These are phyloP conservation scores for Musa itinerans DNA, from an alignment of 176 grass and related monocot species.

Conservation along the genomic window DNA sequence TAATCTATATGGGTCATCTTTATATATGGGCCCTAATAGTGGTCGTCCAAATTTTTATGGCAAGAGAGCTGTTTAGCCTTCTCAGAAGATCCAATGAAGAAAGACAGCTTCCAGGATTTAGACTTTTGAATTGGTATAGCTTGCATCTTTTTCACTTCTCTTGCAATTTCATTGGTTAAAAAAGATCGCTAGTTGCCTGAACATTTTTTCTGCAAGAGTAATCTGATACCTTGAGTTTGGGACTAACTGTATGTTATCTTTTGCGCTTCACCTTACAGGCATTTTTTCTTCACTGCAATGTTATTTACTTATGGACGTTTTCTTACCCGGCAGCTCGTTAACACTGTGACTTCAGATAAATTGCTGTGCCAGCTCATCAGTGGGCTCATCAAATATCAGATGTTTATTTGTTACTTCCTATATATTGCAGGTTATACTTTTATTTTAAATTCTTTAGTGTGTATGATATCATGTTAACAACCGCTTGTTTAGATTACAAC, in stretches of 20 bases:
- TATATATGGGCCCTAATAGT: constrained; percentile 98
- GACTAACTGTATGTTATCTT: neutral
- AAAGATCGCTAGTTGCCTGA: neutral
- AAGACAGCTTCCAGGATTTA: constrained; percentile 80
- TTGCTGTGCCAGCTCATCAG: constrained; percentile 78
- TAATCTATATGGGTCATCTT: constrained; percentile 91
- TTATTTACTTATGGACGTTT: constrained; percentile 96
- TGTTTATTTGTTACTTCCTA: constrained; percentile 99
- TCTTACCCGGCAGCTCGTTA: constrained; percentile 83
- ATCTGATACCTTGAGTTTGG: neutral
- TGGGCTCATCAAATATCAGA: constrained; percentile 94
- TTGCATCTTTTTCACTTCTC: constrained; percentile 7
- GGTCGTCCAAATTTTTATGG: constrained; percentile 97
- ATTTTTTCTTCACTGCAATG: constrained; percentile 98
- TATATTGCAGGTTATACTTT: constrained; percentile 80
- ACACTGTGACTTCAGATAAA: constrained; percentile 87
- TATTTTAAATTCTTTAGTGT: neutral
- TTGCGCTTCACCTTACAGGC: constrained; percentile 37
- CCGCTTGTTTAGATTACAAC: neutral
- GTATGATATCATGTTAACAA: neutral
- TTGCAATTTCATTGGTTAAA: neutral
- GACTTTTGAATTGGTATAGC: constrained; percentile 89
- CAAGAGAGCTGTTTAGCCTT: constrained; percentile 89
- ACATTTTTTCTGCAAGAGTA: neutral
- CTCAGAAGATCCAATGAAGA: constrained; percentile 85